These are phyloP conservation scores for Mycena vitilis DNA, from an alignment of 768 basidiomycete species.

Conservation along the genomic window DNA sequence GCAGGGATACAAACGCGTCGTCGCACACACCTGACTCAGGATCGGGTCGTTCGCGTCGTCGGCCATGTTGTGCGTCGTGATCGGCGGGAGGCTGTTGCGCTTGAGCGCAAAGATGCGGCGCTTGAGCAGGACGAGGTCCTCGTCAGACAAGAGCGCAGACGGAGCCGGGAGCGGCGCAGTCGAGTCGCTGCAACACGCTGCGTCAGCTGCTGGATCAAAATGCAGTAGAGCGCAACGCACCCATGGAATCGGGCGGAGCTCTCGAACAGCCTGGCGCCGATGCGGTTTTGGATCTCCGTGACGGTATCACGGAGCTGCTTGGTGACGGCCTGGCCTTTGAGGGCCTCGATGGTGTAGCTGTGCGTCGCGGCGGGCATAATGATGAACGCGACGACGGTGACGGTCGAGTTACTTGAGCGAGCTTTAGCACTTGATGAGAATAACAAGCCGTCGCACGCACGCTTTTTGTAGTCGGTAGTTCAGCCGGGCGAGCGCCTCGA, in stretches of 20 bases:
- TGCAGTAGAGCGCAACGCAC: slow-evolving; percentile 59
- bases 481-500: slow-evolving; percentile 91
- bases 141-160: slow-evolving; percentile 83
- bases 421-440: neutral
- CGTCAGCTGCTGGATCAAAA: neutral
- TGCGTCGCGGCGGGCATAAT: slow-evolving; percentile 98
- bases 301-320: slow-evolving; percentile 97
- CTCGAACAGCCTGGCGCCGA: slow-evolving; percentile 93
- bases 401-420: slow-evolving; percentile 61
- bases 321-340: slow-evolving; percentile 96
- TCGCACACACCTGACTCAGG: slow-evolving; percentile 70
- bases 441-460: slow-evolving; percentile 4
- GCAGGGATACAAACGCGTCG: too few species aligned
- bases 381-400: slow-evolving; percentile 97
- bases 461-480: slow-evolving; percentile 65
- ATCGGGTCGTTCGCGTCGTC: slow-evolving; percentile 95
- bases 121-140: slow-evolving; percentile 95
- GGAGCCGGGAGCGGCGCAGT: slow-evolving; percentile 81
- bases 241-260: slow-evolving; percentile 94
- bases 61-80: slow-evolving; percentile 99
- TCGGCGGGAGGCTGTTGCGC: slow-evolving; percentile 92
- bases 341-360: slow-evolving; percentile 96
- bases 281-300: slow-evolving; percentile 92
- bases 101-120: slow-evolving; percentile 97
- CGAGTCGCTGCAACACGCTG: neutral